A percentile compares a stretch with the other conserved stretches of the same genome.
phyloP scores from a whole-genome alignment of 805 yeast genomes.

The Limtongia smithiae region DNA sequence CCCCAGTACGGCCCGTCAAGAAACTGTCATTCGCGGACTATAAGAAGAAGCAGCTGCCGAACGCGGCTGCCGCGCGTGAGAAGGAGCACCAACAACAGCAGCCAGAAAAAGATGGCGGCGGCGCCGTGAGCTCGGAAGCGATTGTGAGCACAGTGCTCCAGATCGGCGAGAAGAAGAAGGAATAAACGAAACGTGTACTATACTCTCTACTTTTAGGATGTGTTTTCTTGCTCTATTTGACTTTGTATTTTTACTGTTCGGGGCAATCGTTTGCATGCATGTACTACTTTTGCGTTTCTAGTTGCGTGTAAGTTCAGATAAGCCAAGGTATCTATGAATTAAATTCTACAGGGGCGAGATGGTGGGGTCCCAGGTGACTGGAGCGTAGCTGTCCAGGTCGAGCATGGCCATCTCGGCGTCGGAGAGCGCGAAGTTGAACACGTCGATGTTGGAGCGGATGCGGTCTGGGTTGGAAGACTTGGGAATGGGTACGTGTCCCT shows the following conservation, averaged over 20 bases:
- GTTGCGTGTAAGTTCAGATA: too few species aligned
- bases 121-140: too few species aligned
- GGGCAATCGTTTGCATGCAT: neutral
- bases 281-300: too few species aligned
- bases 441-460: conserved; percentile 53
- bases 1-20: conserved; percentile 29
- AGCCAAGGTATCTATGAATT: too few species aligned
- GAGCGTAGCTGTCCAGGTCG: too few species aligned
- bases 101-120: neutral
- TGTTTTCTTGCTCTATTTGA: too few species aligned
- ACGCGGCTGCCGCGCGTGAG: neutral
- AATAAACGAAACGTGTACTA: too few species aligned
- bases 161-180: too few species aligned
- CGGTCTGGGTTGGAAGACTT: conserved; percentile 55
- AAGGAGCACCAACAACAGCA: neutral
- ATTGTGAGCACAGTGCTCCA: too few species aligned
- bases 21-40: conserved; percentile 33
- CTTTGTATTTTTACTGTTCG: neutral
- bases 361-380: too few species aligned
- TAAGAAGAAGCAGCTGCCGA: conserved; percentile 28
- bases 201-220: too few species aligned
- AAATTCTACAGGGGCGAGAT: too few species aligned
- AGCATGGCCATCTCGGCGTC: conserved; percentile 36
- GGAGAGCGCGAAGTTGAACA: conserved; percentile 44
- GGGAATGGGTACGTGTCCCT: conserved; percentile 57